phyloP scores from a whole-genome alignment of 2,329 filamentous ascomycete genomes.

The Neospermospora avenae region DNA sequence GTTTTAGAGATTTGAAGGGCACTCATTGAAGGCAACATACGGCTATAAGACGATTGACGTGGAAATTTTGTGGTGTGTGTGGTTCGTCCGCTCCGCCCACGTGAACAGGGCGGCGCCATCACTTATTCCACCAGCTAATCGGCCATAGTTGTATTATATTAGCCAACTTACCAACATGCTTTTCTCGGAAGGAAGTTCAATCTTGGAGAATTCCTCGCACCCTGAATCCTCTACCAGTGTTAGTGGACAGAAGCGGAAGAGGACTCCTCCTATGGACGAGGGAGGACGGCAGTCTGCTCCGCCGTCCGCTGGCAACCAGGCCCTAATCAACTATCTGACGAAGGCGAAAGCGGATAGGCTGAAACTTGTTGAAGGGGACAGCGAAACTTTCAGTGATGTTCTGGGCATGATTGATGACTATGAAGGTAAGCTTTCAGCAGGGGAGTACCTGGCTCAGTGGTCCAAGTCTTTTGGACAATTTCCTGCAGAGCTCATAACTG shows the following conservation, averaged over 20 bases:
- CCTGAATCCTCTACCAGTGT: background rate
- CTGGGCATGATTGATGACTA: constrained; percentile 73
- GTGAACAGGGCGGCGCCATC: background rate
- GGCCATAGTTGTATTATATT: background rate
- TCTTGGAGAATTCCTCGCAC: background rate
- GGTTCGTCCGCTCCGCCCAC: background rate
- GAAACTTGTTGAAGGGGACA: constrained; percentile 50
- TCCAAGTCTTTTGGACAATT: background rate
- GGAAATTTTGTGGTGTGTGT: background rate
- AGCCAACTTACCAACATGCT: background rate
- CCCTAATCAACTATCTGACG: constrained; percentile 53
- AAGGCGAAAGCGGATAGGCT: constrained; percentile 45
- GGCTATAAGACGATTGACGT: background rate
- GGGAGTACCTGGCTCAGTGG: background rate
- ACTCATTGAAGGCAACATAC: background rate
- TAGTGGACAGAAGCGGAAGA: constrained; percentile 26
- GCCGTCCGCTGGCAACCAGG: constrained; percentile 36
- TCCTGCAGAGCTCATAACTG: too few species aligned
- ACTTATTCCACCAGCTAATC: background rate
- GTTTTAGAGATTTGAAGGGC: background rate
- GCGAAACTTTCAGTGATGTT: constrained; percentile 70
- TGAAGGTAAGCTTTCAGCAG: constrained; percentile 48
- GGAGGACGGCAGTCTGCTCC: constrained; percentile 31
- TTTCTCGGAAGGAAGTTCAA: background rate
- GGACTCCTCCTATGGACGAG: constrained; percentile 27